phyloP scores from a whole-genome alignment of 805 yeast genomes.

The Saccharomycopsis fodiens region DNA sequence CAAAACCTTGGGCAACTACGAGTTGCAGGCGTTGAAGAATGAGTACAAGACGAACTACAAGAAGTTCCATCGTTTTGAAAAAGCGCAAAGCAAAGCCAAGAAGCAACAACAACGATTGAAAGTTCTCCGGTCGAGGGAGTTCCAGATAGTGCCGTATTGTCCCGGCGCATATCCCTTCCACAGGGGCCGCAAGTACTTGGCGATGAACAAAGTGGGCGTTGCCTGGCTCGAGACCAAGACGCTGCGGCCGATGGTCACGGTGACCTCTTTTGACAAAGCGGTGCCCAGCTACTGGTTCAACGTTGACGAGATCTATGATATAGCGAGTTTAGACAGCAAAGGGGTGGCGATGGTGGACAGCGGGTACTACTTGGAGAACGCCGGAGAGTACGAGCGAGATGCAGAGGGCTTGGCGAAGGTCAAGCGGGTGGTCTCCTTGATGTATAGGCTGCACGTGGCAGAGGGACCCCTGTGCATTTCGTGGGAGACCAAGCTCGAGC shows the following conservation, averaged over 20 bases:
- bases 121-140: background rate
- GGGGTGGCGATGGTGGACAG: conserved; percentile 15
- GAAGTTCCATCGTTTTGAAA: conserved; percentile 1
- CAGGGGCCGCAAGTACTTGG: conserved; percentile 19
- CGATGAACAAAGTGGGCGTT: conserved; percentile 15
- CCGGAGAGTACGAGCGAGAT: conserved; percentile 3
- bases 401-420: conserved; percentile 6
- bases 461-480: too few species aligned
- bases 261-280: conserved; percentile 14
- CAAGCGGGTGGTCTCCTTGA: conserved; percentile 7
- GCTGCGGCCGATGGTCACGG: conserved; percentile 16
- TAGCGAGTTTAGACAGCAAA: conserved; percentile 6
- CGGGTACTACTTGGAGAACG: conserved; percentile 13
- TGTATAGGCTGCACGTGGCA: conserved; percentile 7
- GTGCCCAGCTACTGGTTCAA: conserved; percentile 12
- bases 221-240: conserved; percentile 21
- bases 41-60: conserved; percentile 10
- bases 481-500: conserved; percentile 7
- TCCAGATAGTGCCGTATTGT: conserved; percentile 14
- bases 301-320: conserved; percentile 17
- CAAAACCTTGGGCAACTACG: background rate
- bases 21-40: conserved; percentile 1
- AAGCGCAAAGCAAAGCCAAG: conserved; percentile 2
- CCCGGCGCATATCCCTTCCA: conserved; percentile 18
- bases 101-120: conserved; percentile 2